These are phyloP conservation scores for Helichrysum umbraculigerum DNA, from an alignment of 129 eudicot species.

Conservation along the genomic window DNA sequence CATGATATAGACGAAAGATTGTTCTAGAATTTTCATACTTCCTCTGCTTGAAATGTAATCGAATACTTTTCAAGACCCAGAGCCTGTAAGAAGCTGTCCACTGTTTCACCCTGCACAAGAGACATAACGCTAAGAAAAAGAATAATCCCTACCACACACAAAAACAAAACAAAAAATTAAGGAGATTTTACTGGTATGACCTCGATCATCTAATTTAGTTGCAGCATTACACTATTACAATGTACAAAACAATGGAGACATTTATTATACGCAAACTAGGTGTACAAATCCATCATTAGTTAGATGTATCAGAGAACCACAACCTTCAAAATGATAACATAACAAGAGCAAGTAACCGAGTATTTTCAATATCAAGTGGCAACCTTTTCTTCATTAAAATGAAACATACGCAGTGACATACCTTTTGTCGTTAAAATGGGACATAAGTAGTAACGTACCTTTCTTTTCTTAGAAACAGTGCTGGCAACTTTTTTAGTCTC, in stretches of 20 bases:
- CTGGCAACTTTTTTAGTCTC: constrained; percentile 60
- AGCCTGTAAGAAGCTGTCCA: constrained; percentile 77
- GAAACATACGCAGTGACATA: constrained; percentile 1
- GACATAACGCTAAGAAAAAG: constrained; percentile 12
- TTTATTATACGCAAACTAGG: neutral
- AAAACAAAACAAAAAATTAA: neutral
- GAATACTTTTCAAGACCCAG: constrained; percentile 86
- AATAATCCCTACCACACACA: neutral
- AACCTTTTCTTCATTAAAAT: neutral
- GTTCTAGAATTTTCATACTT: constrained; percentile 47
- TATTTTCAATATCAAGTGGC: neutral
- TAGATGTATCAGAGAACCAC: neutral
- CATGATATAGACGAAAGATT: neutral
- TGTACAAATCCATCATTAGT: neutral
- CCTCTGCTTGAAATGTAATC: constrained; percentile 91
- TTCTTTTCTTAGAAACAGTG: constrained; percentile 62
- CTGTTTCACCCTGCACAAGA: constrained; percentile 67
- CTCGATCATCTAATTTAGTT: neutral
- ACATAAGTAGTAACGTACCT: constrained; percentile 36
- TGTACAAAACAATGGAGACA: neutral
- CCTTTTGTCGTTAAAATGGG: constrained; percentile 36
- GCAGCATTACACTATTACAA: neutral
- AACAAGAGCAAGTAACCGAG: neutral
- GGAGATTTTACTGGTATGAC: neutral
- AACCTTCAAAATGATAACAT: neutral